Percentiles rank a stretch among this genome's conserved stretches.
phyloP scores from a whole-genome alignment of 495 filamentous ascomycete genomes.

The Neurospora intermedia region DNA sequence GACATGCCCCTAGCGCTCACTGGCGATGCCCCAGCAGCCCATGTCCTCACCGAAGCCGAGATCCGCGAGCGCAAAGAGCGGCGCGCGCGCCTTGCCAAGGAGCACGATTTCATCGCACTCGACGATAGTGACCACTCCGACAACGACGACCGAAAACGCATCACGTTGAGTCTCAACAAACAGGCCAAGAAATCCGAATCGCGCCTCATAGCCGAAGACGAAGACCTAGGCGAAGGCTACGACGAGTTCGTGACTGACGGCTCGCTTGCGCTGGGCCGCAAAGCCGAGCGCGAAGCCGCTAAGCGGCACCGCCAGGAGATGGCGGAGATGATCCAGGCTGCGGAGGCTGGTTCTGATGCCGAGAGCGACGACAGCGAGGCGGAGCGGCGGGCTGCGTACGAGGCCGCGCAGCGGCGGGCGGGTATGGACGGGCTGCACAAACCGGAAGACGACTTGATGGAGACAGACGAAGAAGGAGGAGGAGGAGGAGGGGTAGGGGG shows the following conservation, averaged over 20 bases:
- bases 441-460: constrained; percentile 19
- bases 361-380: constrained; percentile 64
- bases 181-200: constrained; percentile 48
- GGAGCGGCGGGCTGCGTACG: constrained; percentile 74
- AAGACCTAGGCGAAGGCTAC: constrained; percentile 91
- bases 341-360: constrained; percentile 50
- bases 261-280: constrained; percentile 62
- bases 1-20: constrained; percentile 6
- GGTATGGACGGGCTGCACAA: constrained; percentile 59
- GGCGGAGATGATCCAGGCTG: constrained; percentile 72
- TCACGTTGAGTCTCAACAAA: constrained; percentile 35
- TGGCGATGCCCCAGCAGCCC: neutral
- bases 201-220: constrained; percentile 75
- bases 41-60: constrained; percentile 71
- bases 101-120: constrained; percentile 70
- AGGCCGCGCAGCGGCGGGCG: constrained; percentile 73
- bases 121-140: constrained; percentile 45
- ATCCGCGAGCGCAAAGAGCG: constrained; percentile 89
- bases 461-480: constrained; percentile 13
- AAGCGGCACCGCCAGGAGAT: constrained; percentile 62
- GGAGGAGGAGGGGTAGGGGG: neutral
- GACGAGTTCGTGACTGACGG: constrained; percentile 87
- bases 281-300: constrained; percentile 67
- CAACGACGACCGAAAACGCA: constrained; percentile 27
- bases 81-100: constrained; percentile 64